Conservation (phyloP, 306 rosid species). For the Luffa aegyptiaca region DNA sequence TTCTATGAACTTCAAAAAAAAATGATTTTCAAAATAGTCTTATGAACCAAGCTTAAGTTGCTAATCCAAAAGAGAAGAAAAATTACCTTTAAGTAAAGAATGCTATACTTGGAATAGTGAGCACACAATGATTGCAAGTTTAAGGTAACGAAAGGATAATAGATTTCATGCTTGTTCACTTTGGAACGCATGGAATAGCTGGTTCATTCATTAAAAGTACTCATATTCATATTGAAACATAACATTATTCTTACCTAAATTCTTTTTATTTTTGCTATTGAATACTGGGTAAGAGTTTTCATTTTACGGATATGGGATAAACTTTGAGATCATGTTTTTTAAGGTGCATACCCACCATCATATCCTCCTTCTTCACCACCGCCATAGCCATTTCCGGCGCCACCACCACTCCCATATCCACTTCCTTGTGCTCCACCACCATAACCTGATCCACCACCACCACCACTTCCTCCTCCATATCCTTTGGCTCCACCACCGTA, state of each 20-base stretch:
- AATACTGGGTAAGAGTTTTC: background rate
- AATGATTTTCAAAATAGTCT: no score
- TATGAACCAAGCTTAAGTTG: no score
- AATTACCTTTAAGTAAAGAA: no score
- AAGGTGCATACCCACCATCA: constrained; percentile 15
- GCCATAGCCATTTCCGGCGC: constrained; percentile 17
- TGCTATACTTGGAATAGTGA: no score
- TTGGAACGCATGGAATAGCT: background rate
- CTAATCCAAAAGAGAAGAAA: no score
- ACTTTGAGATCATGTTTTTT: background rate
- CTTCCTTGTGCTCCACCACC: constrained; percentile 28
- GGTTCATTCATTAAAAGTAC: background rate
- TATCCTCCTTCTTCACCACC: constrained; percentile 16
- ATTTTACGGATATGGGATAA: background rate
- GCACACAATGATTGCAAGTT: no score
- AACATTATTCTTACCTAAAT: background rate
- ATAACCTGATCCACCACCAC: constrained; percentile 16
- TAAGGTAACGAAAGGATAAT: no score
- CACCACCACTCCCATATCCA: constrained; percentile 20
- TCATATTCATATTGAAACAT: background rate
- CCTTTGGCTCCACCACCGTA: constrained; percentile 11
- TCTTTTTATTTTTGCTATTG: background rate
- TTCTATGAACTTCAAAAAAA: no score
- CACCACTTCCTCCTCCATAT: background rate
- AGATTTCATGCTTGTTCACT: background rate